Evolutionary conservation across 2,329 filamentous ascomycete genomes (phyloP), one percentile per base, ranked within the genome.

Genomic region (Hymenoscyphus salicellus): DNA sequence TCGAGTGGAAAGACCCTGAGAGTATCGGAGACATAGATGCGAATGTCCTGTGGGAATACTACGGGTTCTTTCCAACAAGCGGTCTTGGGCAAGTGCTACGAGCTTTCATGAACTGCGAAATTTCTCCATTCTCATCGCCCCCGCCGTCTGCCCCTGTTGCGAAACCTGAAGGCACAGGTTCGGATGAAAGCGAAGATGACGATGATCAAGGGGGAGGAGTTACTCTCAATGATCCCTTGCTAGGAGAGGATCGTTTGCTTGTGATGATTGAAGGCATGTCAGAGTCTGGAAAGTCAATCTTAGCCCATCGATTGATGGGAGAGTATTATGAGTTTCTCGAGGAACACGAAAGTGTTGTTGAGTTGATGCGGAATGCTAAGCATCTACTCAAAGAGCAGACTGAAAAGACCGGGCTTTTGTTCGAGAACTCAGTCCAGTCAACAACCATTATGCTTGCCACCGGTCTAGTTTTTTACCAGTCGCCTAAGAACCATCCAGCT

Each of bases 381-480:
- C 82, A 82, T 38, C 81, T 89, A 14, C 75, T 91, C 28, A 77
- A 79, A 11, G 79, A 81, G 5, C 86, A 93, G 74, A 82, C 84
- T 0, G 80, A 79, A 49, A 88, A 86, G 73, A 91, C 87, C 6
- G 92, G 92, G 0, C 74, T 96, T 55, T 75, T 79, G 0, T 87
- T 97, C 60, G 80, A 82, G 57, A 87, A 93, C 71, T 89, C 87
- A 5, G 81, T 83, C 59, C 92, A 97, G 76, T 86, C 90, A 0
- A 83, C 95, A 62, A 91, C 87, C 64, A 84, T 92, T 55, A 89
- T 86, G 52, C 85, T 99, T 7, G 95, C 86, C 10, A 97, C 93
- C n/a, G 88, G 93, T 0, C 78, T 98, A 23, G 92, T 99, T 1
- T 91, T 93, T 71, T 92, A 96, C 70, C 93, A 98, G 74, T 89